These are phyloP conservation scores for Hypoxylon rubiginosum DNA, from an alignment of 2,329 filamentous ascomycete genomes.

Conservation along the genomic window DNA sequence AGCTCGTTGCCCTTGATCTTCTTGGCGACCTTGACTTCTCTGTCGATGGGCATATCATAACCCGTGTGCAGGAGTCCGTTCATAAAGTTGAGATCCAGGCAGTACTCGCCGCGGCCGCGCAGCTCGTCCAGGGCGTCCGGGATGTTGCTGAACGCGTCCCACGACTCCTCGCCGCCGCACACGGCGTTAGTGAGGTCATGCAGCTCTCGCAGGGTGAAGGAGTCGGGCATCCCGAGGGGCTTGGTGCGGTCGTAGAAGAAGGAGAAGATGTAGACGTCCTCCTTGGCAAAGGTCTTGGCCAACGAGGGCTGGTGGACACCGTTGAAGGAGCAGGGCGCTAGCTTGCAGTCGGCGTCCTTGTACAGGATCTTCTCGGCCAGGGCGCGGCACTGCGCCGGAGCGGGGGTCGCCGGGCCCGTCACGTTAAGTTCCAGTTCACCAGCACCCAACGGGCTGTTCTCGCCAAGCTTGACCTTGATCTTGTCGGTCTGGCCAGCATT, in stretches of 20 bases:
- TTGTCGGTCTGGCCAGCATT: constrained; percentile 80
- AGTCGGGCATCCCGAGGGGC: constrained; percentile 97
- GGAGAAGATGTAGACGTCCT: constrained; percentile 96
- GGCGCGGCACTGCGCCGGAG: constrained; percentile 88
- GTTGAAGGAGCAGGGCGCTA: constrained; percentile 98
- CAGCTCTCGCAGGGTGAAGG: constrained; percentile 91
- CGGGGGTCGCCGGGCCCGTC: constrained; percentile 81
- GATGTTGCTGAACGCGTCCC: constrained; percentile 84
- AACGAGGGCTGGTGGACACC: constrained; percentile 94
- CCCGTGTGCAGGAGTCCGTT: constrained; percentile 91
- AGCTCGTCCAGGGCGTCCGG: constrained; percentile 86
- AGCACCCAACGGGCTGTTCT: constrained; percentile 74
- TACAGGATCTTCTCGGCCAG: constrained; percentile 90
- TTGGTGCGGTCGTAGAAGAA: constrained; percentile 98
- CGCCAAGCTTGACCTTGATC: constrained; percentile 78
- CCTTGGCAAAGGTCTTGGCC: constrained; percentile 88
- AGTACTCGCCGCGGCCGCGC: constrained; percentile 86
- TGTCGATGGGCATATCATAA: constrained; percentile 96
- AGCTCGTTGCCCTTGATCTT: constrained; percentile 98
- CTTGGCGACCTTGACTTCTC: constrained; percentile 98
- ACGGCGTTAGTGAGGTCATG: constrained; percentile 87
- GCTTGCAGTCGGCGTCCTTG: constrained; percentile 84
- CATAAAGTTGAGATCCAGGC: constrained; percentile 97
- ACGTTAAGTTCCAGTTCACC: constrained; percentile 80
- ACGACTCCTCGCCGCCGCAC: constrained; percentile 81